Conservation (phyloP, 129 eudicot genomes). For the Deinandra increscens region DNA sequence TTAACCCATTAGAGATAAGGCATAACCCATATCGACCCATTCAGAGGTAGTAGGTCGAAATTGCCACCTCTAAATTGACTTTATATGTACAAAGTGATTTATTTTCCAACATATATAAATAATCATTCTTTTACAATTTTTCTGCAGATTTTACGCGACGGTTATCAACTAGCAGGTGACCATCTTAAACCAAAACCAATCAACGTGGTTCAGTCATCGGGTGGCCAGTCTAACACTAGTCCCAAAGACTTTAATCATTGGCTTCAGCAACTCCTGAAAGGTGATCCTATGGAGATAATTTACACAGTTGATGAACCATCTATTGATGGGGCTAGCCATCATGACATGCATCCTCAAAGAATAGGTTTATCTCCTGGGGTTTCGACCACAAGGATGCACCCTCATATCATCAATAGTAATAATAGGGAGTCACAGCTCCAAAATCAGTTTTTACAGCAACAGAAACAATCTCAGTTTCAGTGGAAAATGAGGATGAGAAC, state of each 20-base stretch:
- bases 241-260: slow-evolving; percentile 29
- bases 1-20: background rate
- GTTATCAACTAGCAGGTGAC: slow-evolving; percentile 51
- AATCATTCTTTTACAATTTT: background rate
- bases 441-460: slow-evolving; percentile 49
- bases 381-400: slow-evolving; percentile 1
- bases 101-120: slow-evolving; percentile 4
- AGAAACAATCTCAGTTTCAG: slow-evolving; percentile 37
- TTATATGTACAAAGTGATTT: background rate
- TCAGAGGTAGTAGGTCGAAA: background rate
- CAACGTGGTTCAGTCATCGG: slow-evolving; percentile 34
- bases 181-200: slow-evolving; percentile 53
- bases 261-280: slow-evolving; percentile 41
- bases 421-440: slow-evolving; percentile 45
- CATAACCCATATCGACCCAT: background rate
- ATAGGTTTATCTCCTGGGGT: slow-evolving; percentile 32
- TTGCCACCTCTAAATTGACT: background rate
- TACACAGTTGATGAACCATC: slow-evolving; percentile 34
- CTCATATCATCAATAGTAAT: slow-evolving; percentile 35
- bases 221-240: slow-evolving; percentile 37
- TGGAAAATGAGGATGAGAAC: slow-evolving; percentile 58
- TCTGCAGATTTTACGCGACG: slow-evolving; percentile 67
- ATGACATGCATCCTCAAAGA: slow-evolving; percentile 46
- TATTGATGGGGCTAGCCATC: slow-evolving; percentile 18
- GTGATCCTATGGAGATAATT: slow-evolving; percentile 31